phyloP scores from a whole-genome alignment of 2,329 filamentous ascomycete genomes.

The Cryoendolithus antarcticus region DNA sequence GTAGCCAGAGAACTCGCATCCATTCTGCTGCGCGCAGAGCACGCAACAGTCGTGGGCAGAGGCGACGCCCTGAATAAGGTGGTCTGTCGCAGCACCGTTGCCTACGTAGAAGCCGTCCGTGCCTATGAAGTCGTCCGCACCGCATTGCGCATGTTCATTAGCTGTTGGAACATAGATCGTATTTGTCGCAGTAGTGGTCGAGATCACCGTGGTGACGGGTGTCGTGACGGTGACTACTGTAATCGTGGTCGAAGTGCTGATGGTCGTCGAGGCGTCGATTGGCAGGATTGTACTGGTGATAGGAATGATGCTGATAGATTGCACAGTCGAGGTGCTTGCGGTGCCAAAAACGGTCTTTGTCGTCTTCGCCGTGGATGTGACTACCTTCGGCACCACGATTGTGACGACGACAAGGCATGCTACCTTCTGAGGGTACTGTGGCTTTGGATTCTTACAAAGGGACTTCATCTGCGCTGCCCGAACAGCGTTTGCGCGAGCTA shows the following conservation, averaged over 20 bases:
- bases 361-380: not conserved
- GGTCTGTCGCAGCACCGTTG: not conserved
- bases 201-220: not conserved
- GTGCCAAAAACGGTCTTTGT: not conserved
- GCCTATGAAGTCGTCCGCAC: constrained; percentile 1
- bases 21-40: not conserved
- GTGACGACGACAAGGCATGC: not conserved
- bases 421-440: not conserved
- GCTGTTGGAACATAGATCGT: constrained; percentile 1
- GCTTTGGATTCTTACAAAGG: not conserved
- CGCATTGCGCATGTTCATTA: constrained; percentile 1
- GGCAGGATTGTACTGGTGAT: not conserved
- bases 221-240: not conserved
- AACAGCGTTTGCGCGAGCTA: not conserved
- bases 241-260: constrained; percentile 1
- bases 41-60: not conserved
- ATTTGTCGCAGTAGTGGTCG: constrained; percentile 1
- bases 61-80: not conserved
- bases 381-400: not conserved
- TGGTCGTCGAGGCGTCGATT: not conserved
- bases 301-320: not conserved
- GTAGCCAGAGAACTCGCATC: not conserved
- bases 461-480: not conserved
- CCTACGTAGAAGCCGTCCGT: not conserved
- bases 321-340: not conserved